phyloP scores from a whole-genome alignment of 768 basidiomycete species.

The Hypholoma sublateritium region DNA sequence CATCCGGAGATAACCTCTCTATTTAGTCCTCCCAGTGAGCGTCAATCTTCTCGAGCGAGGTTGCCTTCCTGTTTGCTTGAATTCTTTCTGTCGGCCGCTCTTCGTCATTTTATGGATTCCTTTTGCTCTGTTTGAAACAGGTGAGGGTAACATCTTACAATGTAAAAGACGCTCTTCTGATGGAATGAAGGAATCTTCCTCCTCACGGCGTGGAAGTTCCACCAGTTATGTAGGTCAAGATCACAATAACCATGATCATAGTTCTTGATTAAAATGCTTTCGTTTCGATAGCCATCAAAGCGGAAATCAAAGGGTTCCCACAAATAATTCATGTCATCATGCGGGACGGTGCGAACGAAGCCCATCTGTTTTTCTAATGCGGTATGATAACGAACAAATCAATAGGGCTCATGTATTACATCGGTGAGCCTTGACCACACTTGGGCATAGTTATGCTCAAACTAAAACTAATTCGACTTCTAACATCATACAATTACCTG shows the following conservation, averaged over 20 bases:
- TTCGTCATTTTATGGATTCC: conserved; percentile 19
- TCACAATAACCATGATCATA: background rate
- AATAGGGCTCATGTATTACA: conserved; percentile 11
- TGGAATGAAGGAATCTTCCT: background rate
- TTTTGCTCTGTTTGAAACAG: conserved; percentile 17
- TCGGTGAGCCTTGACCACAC: conserved; percentile 6
- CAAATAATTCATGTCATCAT: conserved; percentile 9
- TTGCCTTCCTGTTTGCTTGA: conserved; percentile 13
- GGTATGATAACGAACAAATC: background rate
- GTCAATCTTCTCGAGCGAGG: background rate
- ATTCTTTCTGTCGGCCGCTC: conserved; percentile 4
- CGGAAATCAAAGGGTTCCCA: background rate
- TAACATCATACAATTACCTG: too few species aligned
- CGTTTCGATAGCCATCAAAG: background rate
- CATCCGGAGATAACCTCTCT: background rate
- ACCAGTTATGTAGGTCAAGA: background rate
- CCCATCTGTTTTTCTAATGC: background rate
- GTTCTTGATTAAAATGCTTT: background rate
- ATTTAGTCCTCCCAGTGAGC: background rate
- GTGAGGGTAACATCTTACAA: background rate
- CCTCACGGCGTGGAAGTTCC: conserved; percentile 2
- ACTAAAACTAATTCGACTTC: background rate
- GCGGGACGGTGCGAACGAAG: conserved; percentile 8
- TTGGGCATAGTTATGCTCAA: background rate
- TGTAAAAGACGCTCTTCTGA: background rate